phyloP scores from a whole-genome alignment of 2,329 filamentous ascomycete genomes.

The Neofusicoccum kwambonambiense region DNA sequence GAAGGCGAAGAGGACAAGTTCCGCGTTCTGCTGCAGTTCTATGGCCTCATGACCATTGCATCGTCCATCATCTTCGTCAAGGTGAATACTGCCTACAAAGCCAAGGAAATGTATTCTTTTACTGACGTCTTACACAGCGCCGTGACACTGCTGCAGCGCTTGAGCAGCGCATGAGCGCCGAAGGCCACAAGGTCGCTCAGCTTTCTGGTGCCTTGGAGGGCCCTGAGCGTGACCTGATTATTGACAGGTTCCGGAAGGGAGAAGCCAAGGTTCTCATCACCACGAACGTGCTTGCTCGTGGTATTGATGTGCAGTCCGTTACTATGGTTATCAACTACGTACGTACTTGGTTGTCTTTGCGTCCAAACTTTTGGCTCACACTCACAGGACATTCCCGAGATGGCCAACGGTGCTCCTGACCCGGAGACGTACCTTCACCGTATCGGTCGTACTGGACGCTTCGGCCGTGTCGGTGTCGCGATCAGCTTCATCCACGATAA shows the following conservation, averaged over 20 bases:
- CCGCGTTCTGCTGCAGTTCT: slow-evolving; percentile 83
- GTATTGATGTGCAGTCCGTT: slow-evolving; percentile 88
- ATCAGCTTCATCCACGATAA: slow-evolving; percentile 92
- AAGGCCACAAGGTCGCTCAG: slow-evolving; percentile 89
- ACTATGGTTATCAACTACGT: slow-evolving; percentile 98
- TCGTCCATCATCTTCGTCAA: slow-evolving; percentile 98
- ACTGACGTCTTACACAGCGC: slow-evolving; percentile 54
- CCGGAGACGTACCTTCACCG: slow-evolving; percentile 96
- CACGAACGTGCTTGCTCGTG: slow-evolving; percentile 92
- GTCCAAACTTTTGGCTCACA: slow-evolving; percentile 20
- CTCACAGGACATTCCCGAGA: slow-evolving; percentile 58
- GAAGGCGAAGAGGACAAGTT: slow-evolving; percentile 81
- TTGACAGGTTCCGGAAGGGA: slow-evolving; percentile 82
- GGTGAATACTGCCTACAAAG: slow-evolving; percentile 50
- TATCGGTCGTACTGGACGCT: slow-evolving; percentile 94
- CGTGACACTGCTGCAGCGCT: slow-evolving; percentile 84
- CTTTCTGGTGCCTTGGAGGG: slow-evolving; percentile 88
- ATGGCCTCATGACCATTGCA: slow-evolving; percentile 92
- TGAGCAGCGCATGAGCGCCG: slow-evolving; percentile 77
- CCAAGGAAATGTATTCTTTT: neutral
- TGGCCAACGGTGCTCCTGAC: slow-evolving; percentile 69
- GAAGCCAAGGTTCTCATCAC: slow-evolving; percentile 95
- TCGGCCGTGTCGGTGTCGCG: slow-evolving; percentile 92
- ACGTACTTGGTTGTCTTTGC: slow-evolving; percentile 27
- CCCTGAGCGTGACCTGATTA: slow-evolving; percentile 74